Evolutionary conservation across 1,284 basidiomycete genomes (phyloP).

Genomic region (Malassezia dermatis): DNA sequence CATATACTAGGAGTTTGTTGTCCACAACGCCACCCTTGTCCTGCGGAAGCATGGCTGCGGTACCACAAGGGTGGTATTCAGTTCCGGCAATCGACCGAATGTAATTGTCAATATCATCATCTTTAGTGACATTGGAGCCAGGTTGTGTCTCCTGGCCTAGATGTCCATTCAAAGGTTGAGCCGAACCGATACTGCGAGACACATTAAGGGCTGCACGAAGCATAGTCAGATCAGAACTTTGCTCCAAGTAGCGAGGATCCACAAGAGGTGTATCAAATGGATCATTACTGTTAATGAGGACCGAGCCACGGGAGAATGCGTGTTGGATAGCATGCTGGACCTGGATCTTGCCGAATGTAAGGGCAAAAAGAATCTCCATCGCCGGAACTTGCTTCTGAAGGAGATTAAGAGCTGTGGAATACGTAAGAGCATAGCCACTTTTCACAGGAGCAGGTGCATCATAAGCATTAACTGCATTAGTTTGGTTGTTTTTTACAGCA

Average conservation of each 20-base stretch:
- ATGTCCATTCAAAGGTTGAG: slow-evolving; percentile 18
- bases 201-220: slow-evolving; percentile 58
- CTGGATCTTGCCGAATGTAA: slow-evolving; percentile 24
- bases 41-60: slow-evolving; percentile 32
- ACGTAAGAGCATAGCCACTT: slow-evolving; percentile 59
- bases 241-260: slow-evolving; percentile 56
- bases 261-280: slow-evolving; percentile 56
- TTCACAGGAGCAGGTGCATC: slow-evolving; percentile 55
- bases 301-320: slow-evolving; percentile 53
- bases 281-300: slow-evolving; percentile 54
- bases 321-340: slow-evolving; percentile 63
- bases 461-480: slow-evolving; percentile 49
- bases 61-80: slow-evolving; percentile 53
- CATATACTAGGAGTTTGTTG: slow-evolving; percentile 29
- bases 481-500: slow-evolving; percentile 45
- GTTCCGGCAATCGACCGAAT: slow-evolving; percentile 47
- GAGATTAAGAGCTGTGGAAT: slow-evolving; percentile 52
- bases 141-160: slow-evolving; percentile 20
- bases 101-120: slow-evolving; percentile 54
- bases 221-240: slow-evolving; percentile 52
- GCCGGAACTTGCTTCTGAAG: slow-evolving; percentile 47
- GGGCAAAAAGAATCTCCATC: slow-evolving; percentile 32
- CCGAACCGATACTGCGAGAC: slow-evolving; percentile 51
- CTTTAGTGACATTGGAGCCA: slow-evolving; percentile 34
- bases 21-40: slow-evolving; percentile 38